phyloP scores from a whole-genome alignment of 306 rosid genomes.

The Ceratonia siliqua region DNA sequence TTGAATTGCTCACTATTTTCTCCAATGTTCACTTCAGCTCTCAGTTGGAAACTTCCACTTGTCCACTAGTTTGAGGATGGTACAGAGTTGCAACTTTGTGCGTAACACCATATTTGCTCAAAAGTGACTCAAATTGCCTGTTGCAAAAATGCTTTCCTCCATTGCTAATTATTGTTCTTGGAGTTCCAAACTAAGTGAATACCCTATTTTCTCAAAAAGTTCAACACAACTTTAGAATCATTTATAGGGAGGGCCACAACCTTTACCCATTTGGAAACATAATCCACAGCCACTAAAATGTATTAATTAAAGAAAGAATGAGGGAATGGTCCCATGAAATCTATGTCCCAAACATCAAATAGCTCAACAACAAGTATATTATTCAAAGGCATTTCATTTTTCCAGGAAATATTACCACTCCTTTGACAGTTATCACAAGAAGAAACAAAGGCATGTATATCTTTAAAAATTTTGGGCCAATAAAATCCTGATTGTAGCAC shows the following conservation, averaged over 20 bases:
- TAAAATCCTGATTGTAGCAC: neutral
- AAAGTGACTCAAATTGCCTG: neutral
- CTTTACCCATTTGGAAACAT: neutral
- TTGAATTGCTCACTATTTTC: neutral
- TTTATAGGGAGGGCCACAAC: neutral
- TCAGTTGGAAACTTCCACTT: neutral
- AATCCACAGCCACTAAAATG: neutral
- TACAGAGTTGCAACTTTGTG: neutral
- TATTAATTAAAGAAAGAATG: neutral
- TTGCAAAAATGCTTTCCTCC: neutral
- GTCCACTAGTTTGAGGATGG: neutral
- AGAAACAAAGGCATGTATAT: neutral
- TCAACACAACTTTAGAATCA: neutral
- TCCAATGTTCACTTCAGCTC: neutral
- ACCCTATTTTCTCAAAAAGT: neutral
- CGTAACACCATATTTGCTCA: neutral
- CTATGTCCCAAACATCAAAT: neutral
- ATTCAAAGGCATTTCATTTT: neutral
- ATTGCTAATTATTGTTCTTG: neutral
- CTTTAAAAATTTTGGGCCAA: neutral
- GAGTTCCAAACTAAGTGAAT: neutral
- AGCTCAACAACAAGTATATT: neutral
- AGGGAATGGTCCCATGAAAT: neutral
- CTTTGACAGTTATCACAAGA: neutral
- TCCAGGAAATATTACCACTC: neutral